Evolutionary conservation across 2,329 filamentous ascomycete genomes (phyloP), one percentile per base, ranked within the genome.

Genomic region (Neopestalotiopsis rosae): DNA sequence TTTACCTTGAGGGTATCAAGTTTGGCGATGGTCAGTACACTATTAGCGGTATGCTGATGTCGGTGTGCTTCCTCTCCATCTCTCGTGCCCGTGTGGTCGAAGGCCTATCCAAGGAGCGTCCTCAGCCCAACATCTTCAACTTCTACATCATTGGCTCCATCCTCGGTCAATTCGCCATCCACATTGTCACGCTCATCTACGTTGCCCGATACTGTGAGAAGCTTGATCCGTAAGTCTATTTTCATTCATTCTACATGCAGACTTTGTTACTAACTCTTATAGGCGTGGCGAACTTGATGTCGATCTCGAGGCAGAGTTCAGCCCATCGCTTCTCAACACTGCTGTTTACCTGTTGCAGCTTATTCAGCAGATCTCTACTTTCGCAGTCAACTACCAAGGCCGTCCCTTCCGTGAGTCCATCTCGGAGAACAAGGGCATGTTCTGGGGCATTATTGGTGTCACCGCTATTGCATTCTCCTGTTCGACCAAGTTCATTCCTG

Each of bases 31-130:
- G 95, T 4, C 96, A 99, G 83, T 96, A 98, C 74, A 99, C 96
- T 17, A 98, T 99, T 76, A 98, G 94, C 75, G 96, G 96, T 75
- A 98, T 99, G 93, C 91, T 99, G 80, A 98, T 99, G 96, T 98
- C 95, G 76, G 96, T 99, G 65, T 99, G 96, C 84, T 99, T 99
- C 88, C 85, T 99, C 76, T 98, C 95, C 71, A 98, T 99, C 77
- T 98, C 96, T n/a, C 92, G 96, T 70, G 96, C 96, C 52, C 96
- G 94, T 85, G 94, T 96, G 38, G 96, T 99, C 66, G 96, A 99
- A 83, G 92, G 93, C 45, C 86, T 99, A 30, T 98, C 95, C 72
- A 98, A 98, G 83, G 96, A 99, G 82, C 92, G 96, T 52, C 96
- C 96, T 0, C 96, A 99, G 83, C 95, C 95, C 67, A 98, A 98